These are phyloP conservation scores for Apocynum venetum DNA, from an alignment of 257 asterid genomes.

Conservation along the genomic window DNA sequence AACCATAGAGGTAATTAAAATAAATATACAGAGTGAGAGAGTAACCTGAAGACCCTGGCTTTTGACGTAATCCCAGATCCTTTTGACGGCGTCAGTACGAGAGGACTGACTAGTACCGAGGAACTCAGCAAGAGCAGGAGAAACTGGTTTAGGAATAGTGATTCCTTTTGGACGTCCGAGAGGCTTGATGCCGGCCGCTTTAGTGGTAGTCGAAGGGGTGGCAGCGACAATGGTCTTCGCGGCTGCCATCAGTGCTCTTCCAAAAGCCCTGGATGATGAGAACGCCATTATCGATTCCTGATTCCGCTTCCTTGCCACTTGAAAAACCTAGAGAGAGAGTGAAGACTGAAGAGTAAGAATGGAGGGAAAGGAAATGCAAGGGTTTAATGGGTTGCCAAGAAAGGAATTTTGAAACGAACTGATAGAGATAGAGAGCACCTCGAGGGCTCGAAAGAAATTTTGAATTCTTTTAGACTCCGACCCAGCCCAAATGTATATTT, in stretches of 20 bases:
- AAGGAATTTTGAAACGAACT: not conserved
- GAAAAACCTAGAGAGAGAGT: constrained; percentile 4
- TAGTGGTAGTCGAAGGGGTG: not conserved
- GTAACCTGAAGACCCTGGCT: constrained; percentile 35
- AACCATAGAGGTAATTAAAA: not conserved
- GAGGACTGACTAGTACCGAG: constrained; percentile 24
- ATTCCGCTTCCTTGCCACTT: not conserved
- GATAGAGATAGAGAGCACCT: too few relatives aligned
- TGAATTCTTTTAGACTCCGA: too few relatives aligned
- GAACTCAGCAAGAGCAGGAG: constrained; percentile 29
- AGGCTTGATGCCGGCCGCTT: constrained; percentile 20
- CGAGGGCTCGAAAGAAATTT: too few relatives aligned
- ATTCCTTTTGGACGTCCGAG: constrained; percentile 14
- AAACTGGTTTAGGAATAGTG: constrained; percentile 19
- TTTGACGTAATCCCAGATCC: constrained; percentile 37
- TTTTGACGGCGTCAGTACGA: constrained; percentile 34
- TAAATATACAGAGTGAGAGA: not conserved
- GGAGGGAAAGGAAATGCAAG: constrained; percentile 11
- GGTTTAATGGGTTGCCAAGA: not conserved
- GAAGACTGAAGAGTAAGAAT: not conserved
- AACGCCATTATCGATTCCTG: constrained; percentile 25
- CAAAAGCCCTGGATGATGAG: constrained; percentile 37
- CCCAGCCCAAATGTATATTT: too few relatives aligned
- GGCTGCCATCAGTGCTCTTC: constrained; percentile 42
- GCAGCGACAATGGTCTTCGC: constrained; percentile 31